These are phyloP conservation scores for Aspergillus oerlinghausenensis DNA, from an alignment of 2,329 filamentous ascomycete species.

Conservation along the genomic window DNA sequence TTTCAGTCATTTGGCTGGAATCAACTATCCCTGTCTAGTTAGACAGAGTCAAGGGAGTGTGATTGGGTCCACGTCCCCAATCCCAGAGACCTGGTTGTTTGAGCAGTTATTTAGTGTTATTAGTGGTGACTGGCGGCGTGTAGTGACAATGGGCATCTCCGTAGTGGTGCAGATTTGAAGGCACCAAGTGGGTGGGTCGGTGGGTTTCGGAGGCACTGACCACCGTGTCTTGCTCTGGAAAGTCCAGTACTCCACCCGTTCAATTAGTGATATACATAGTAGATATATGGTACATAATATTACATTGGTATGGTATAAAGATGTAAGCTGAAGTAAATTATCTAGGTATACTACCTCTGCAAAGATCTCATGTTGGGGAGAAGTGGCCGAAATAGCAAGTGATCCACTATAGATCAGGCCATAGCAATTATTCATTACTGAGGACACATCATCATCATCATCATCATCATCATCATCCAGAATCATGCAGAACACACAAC, in stretches of 20 bases:
- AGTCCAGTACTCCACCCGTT: slow-evolving; percentile 11
- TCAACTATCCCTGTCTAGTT: not conserved
- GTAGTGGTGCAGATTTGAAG: not conserved
- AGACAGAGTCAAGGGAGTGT: not conserved
- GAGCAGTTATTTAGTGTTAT: not conserved
- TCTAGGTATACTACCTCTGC: no score
- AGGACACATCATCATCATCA: not conserved
- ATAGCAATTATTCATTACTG: not conserved
- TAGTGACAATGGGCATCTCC: not conserved
- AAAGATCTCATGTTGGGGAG: no score
- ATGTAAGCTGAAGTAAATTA: not conserved
- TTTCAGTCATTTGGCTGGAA: not conserved
- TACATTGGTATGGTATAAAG: not conserved
- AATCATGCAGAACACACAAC: not conserved
- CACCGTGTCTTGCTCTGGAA: slow-evolving; percentile 7
- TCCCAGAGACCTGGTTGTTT: not conserved
- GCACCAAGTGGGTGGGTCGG: not conserved
- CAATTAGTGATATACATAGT: not conserved
- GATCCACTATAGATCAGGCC: not conserved
- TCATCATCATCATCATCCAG: not conserved
- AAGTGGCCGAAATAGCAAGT: no score
- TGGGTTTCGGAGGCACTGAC: slow-evolving; percentile 10
- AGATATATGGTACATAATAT: not conserved
- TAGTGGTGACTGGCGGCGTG: not conserved
- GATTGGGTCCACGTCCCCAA: not conserved